Percentiles rank a stretch among this genome's conserved stretches.
Evolutionary conservation across 2,329 filamentous ascomycete genomes (phyloP).

Genomic region (Fusarium musae): DNA sequence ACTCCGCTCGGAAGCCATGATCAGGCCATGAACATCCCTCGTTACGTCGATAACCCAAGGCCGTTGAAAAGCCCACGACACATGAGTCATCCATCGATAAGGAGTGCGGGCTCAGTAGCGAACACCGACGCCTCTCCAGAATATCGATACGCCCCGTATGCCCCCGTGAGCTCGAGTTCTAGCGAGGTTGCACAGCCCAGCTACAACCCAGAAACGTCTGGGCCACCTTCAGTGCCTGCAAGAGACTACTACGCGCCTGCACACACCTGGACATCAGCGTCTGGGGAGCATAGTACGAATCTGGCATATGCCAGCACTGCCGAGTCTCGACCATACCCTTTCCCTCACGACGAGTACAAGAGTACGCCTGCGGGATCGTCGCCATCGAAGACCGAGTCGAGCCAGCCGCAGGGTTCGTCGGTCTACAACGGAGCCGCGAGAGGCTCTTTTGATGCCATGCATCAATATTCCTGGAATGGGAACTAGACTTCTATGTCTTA

Average conservation of each 20-base stretch:
- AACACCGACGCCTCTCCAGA: conserved; percentile 63
- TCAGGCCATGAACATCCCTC: conserved; percentile 62
- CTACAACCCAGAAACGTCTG: conserved; percentile 48
- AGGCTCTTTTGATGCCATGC: conserved; percentile 61
- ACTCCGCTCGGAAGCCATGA: conserved; percentile 53
- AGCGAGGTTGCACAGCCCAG: conserved; percentile 48
- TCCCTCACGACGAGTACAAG: conserved; percentile 61
- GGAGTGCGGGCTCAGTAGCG: conserved; percentile 60
- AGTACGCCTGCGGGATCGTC: conserved; percentile 40
- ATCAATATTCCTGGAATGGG: conserved; percentile 68
- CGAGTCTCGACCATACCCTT: conserved; percentile 61
- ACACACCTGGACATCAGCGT: conserved; percentile 63
- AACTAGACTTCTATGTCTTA: conserved; percentile 49
- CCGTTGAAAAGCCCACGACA: conserved; percentile 68
- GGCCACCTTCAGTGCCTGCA: conserved; percentile 43
- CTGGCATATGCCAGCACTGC: conserved; percentile 58
- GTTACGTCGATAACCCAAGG: conserved; percentile 67
- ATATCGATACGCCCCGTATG: conserved; percentile 65
- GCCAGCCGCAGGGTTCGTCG: conserved; percentile 54
- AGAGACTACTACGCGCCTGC: conserved; percentile 66
- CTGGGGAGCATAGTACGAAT: conserved; percentile 58
- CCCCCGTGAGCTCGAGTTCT: conserved; percentile 44
- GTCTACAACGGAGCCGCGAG: conserved; percentile 54
- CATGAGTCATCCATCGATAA: conserved; percentile 64
- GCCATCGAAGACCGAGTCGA: conserved; percentile 50